Evolutionary conservation across 2,329 filamentous ascomycete species (phyloP), one percentile per base, ranked within the genome.

Genomic region (Mollisiaceae sp.): DNA sequence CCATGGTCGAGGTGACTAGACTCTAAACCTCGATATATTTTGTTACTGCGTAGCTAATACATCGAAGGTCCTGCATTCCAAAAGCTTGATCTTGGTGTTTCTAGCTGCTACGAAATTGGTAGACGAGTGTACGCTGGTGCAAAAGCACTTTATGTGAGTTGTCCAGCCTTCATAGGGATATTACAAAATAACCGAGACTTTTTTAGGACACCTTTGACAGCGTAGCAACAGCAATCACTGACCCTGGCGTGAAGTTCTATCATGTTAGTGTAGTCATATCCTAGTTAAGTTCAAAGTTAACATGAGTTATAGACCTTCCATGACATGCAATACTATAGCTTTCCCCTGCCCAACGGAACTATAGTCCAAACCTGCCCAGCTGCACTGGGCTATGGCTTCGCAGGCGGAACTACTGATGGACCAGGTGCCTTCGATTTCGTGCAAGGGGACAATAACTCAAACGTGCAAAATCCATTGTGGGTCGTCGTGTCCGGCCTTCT

Each of bases 391-490:
- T 96, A 94, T 75, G 93, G 91, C 0, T 98, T 98, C 75, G 94
- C 94, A 0, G 94, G 91, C 0, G 94, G 94, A 18, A 98, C 94
- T 0, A 92, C 91, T 0, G 94, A 97, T 75, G 93, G 94, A 8
- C 94, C 94, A 0, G 94, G 94, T 0, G 89, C 88, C 0, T 96
- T 97, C 73, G 94, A 97, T 77, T 97, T 97, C 77, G 94, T 91
- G 0, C 94, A 98, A 75, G 92, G 92, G 68, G 86, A 91, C 70
- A 89, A 89, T 0, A 89, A 88, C 43, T 82, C 86, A 9, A 88
- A 91, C 0, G 83, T 88, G 22, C 85, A 84, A 50, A 84, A 82
- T 8, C 82, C 81, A 4, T 79, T 97, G 5, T 97, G 94, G 94
- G 81, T 82, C 11, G 80, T 91, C 15, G 92, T 95, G 2, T 87